Base-by-base conservation (phyloP, 805 yeast species). In the Starmerella gropengiesseri region DNA sequence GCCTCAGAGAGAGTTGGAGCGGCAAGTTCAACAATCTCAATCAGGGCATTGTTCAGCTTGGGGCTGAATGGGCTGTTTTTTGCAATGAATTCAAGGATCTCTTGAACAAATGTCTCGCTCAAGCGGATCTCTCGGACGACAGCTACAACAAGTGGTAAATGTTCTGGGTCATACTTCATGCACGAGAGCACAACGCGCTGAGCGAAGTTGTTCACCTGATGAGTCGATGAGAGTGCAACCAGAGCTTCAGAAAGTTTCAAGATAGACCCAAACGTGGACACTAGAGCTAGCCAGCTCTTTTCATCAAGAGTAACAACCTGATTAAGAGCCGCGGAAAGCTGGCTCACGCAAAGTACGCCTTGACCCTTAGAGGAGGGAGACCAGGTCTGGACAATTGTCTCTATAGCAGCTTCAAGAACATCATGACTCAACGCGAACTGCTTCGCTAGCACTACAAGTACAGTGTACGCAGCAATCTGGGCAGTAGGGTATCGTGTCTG, bases 391-490 rank as follows among this genome's bases (percentile, higher is more conserved):
- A 76, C 61, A 20, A 81, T 70, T 1, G 81, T 75, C 46, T 71
- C 75, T 26, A 73, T 67, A 1, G 82, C 74, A 5, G 86, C 85
- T 39, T 70, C 61, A 14, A 75, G 61, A 13, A 81, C 73, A 12
- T 69, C 66, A 25, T 44, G 35, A 6, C 74, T 66, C 31, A 91
- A 67, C 6, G 84, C 80, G 37, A 78, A 70, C 35, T 89, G 79
- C 3, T 89, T 69, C 5, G 81, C 73, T 40, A 87, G 64, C 2
- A 89, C 95, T 0, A 89, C 74, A 19, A 89, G 58, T 12, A 86
- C 67, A 37, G 94, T 81, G 59, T 83, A 89, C 2, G 89, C 85
- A 16, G 95, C 79, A 46, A 84, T 70, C 59, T 82, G 91, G 39
- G 78, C 70, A 54, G 84, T 93, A 29, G 65, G 60, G 7, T 52